phyloP scores from a whole-genome alignment of 1,139 yeast genomes.

The Williopsis jadinii region DNA sequence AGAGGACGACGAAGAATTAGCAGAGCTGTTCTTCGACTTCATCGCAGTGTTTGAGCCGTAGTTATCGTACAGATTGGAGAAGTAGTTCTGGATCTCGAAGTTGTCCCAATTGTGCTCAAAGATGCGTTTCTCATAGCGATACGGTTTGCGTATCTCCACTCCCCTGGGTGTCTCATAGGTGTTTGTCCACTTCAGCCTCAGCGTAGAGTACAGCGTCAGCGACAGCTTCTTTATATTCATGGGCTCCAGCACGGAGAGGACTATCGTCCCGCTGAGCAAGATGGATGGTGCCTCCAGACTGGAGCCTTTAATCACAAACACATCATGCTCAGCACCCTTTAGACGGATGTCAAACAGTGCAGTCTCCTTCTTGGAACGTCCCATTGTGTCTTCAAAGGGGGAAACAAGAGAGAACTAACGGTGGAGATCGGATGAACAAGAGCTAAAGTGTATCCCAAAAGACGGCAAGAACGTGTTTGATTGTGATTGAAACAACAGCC shows the following conservation, averaged over 20 bases:
- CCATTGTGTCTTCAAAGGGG: constrained; percentile 1
- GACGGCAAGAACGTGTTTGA: too few species aligned
- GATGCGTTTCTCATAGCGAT: constrained; percentile 54
- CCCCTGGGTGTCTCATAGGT: constrained; percentile 40
- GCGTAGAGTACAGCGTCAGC: constrained; percentile 56
- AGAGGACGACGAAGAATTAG: constrained; percentile 18
- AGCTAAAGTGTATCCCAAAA: too few species aligned
- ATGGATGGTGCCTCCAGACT: constrained; percentile 76
- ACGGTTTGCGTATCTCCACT: constrained; percentile 38
- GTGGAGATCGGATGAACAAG: too few species aligned
- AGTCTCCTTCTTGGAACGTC: constrained; percentile 23
- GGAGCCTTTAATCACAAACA: constrained; percentile 71
- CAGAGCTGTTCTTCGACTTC: constrained; percentile 10
- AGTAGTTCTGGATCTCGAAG: constrained; percentile 38
- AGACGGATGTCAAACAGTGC: constrained; percentile 57
- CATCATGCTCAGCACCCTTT: constrained; percentile 68
- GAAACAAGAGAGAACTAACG: too few species aligned
- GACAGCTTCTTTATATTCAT: constrained; percentile 56
- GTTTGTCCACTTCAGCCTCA: constrained; percentile 55
- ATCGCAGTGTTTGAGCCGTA: constrained; percentile 10
- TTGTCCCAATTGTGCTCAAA: constrained; percentile 78
- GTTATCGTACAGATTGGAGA: constrained; percentile 26
- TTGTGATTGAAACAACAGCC: too few species aligned
- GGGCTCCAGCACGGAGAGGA: constrained; percentile 71
- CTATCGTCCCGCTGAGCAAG: constrained; percentile 68